Evolutionary conservation across 169 alveolate species (phyloP).

Genomic region (Eimeria necatrix): DNA sequence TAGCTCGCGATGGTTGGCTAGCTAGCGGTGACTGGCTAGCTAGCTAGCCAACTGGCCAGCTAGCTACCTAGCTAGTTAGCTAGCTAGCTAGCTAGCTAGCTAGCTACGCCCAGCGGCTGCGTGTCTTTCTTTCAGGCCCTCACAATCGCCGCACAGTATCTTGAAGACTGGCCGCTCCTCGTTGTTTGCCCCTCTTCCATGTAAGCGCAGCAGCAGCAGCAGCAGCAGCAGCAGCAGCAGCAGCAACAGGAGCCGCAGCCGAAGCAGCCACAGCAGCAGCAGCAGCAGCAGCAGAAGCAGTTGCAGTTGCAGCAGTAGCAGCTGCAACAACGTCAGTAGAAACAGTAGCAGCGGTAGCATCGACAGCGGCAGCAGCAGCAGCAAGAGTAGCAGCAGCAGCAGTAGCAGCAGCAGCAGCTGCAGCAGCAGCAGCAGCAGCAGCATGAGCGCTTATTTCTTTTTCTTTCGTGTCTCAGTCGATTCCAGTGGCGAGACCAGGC

Average conservation of each 20-base stretch:
- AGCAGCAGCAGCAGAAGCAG: slow-evolving; percentile 10
- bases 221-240: slow-evolving; percentile 15
- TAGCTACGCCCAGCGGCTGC: too few species aligned
- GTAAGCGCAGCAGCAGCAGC: slow-evolving; percentile 50
- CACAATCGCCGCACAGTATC: slow-evolving; percentile 94
- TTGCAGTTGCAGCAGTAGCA: neutral
- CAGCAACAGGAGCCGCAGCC: neutral
- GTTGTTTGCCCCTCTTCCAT: slow-evolving; percentile 97
- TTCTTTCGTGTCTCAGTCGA: slow-evolving; percentile 79
- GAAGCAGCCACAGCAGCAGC: neutral
- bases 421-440: slow-evolving; percentile 8
- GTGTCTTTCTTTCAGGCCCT: slow-evolving; percentile 96
- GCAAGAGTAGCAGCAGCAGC: neutral
- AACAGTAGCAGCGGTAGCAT: neutral
- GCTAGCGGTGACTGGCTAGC: too few species aligned
- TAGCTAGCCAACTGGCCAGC: too few species aligned
- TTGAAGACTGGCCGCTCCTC: slow-evolving; percentile 97
- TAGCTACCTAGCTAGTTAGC: too few species aligned
- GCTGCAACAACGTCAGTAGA: neutral
- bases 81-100: too few species aligned
- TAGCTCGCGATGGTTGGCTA: too few species aligned
- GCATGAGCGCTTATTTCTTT: too few species aligned
- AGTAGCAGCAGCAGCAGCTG: too few species aligned
- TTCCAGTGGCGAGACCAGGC: slow-evolving; percentile 97
- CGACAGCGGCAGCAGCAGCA: neutral